These are phyloP conservation scores for Quercus robur DNA, from an alignment of 306 rosid genomes.

Conservation along the genomic window DNA sequence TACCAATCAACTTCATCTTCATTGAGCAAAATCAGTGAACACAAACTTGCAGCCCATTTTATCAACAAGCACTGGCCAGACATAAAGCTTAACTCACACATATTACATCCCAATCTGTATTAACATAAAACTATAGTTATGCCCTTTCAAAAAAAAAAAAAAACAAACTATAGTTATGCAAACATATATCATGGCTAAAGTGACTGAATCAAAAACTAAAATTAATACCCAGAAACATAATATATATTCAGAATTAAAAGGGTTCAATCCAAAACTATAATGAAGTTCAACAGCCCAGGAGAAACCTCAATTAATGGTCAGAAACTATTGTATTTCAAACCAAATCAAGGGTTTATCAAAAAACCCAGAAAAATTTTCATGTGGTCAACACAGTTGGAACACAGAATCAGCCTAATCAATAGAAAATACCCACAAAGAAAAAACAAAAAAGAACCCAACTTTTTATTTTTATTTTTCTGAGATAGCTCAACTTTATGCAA, in stretches of 20 bases:
- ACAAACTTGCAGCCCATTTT: conserved; percentile 20
- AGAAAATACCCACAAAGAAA: neutral
- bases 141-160: no score
- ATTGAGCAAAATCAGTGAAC: conserved; percentile 20
- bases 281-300: neutral
- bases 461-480: no score
- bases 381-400: neutral
- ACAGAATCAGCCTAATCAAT: neutral
- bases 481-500: neutral
- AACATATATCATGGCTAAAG: neutral
- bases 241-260: neutral
- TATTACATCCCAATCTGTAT: conserved; percentile 4
- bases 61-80: conserved; percentile 1
- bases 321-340: conserved; percentile 17
- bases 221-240: neutral
- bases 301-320: conserved; percentile 4
- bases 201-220: neutral
- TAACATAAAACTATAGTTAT: neutral
- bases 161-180: neutral
- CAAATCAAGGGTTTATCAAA: neutral
- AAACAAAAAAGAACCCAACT: neutral
- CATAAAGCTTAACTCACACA: neutral
- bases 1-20: conserved; percentile 16
- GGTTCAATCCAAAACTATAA: conserved; percentile 2
- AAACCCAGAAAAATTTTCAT: conserved; percentile 10